Evolutionary conservation across 1,284 basidiomycete genomes (phyloP), one percentile per base, ranked within the genome.

Genomic region (Spongiforma sp.): DNA sequence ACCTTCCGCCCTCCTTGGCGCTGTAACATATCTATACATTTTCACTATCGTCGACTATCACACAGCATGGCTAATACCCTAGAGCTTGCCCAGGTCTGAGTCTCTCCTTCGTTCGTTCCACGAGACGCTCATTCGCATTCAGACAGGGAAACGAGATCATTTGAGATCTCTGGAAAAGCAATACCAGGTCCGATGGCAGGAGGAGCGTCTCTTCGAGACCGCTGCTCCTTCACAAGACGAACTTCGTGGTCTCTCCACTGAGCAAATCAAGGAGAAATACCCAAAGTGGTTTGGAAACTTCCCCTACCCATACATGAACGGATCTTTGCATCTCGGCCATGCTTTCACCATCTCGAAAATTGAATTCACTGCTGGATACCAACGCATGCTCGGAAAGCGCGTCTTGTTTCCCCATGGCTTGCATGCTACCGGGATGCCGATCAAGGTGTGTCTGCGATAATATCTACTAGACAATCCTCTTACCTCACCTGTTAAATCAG

Each of bases 291-390:
- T 99, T 74, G 96, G 96, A 62, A 98, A 90, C 78, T 96, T 93
- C 78, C 95, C 97, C 33, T 97, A 86, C 81, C 93, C 95, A 3
- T 99, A 99, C 85, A 99, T 99, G 95, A 99, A 99, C 78, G 98
- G 98, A 58, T 93, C 93, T 68, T 86, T 99, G 70, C 98, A 99
- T 79, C 85, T 99, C 39, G 98, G 98, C 50, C 98, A 99, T 81
- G 97, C 94, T 1, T 99, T 99, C 81, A 97, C 96, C 50, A 94
- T 99, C 79, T 96, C 95, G 66, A 99, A 99, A 83, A 93, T 99
- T 77, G 98, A 99, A 79, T 99, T 99, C 73, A 90, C 92, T 3
- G 92, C 96, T 48, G 98, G 98, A 28, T 99, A 94, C 79, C 92
- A 99, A 81, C 86, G 97, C 60, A 93, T 99, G 93, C 79, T 95